These are phyloP conservation scores for Boletus vinaceobasis DNA, from an alignment of 768 basidiomycete genomes.

Conservation along the genomic window DNA sequence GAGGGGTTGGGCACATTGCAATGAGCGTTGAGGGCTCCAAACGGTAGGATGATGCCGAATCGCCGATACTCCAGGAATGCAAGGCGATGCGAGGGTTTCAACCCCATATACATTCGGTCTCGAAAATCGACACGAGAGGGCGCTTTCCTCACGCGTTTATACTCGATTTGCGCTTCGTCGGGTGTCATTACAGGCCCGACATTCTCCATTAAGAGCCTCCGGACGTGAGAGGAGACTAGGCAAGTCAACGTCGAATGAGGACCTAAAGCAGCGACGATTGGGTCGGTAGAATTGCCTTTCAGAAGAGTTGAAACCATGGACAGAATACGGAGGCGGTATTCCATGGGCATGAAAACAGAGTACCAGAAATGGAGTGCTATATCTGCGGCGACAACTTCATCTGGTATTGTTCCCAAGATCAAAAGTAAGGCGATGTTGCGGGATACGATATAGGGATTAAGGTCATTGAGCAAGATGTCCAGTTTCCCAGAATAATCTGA, in stretches of 20 bases:
- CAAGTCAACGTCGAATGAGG: slow-evolving; percentile 18
- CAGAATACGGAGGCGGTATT: slow-evolving; percentile 27
- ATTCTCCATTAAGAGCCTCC: slow-evolving; percentile 14
- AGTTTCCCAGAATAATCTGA: slow-evolving; percentile 38
- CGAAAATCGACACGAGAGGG: slow-evolving; percentile 39
- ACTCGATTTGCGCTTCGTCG: slow-evolving; percentile 30
- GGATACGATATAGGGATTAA: slow-evolving; percentile 24
- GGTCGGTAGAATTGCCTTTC: not conserved
- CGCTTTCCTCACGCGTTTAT: slow-evolving; percentile 34
- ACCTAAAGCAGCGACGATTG: slow-evolving; percentile 10
- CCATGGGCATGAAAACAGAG: slow-evolving; percentile 39
- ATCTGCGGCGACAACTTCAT: slow-evolving; percentile 37
- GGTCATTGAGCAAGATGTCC: slow-evolving; percentile 43
- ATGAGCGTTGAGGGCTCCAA: slow-evolving; percentile 40
- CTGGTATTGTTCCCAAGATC: slow-evolving; percentile 36
- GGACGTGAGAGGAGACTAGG: slow-evolving; percentile 3
- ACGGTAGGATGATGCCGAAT: slow-evolving; percentile 47
- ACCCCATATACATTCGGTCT: slow-evolving; percentile 37
- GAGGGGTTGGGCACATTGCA: slow-evolving; percentile 43
- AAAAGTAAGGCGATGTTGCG: slow-evolving; percentile 44
- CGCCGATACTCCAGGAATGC: slow-evolving; percentile 39
- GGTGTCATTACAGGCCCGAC: slow-evolving; percentile 15
- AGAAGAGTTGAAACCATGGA: slow-evolving; percentile 18
- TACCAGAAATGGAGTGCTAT: slow-evolving; percentile 49
- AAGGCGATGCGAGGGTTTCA: slow-evolving; percentile 45